Conservation (phyloP, 352 stramenopile species). For the Pythium coloratum region DNA sequence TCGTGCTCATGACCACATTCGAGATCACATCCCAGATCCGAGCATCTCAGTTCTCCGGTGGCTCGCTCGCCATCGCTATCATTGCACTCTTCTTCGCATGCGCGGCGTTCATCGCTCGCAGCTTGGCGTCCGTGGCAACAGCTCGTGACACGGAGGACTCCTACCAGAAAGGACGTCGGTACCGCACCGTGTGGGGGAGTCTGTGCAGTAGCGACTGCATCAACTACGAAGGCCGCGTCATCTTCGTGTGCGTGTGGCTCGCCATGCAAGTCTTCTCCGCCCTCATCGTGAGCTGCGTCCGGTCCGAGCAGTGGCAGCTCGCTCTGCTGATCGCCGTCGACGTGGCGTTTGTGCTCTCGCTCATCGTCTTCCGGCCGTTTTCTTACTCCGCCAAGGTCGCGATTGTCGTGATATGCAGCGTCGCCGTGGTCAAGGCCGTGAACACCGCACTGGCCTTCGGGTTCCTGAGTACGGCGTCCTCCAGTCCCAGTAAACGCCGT, state of each 20-base stretch:
- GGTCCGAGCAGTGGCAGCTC: conserved; percentile 19
- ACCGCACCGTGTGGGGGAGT: conserved; percentile 25
- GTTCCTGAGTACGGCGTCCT: conserved; percentile 10
- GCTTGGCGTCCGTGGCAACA: background rate
- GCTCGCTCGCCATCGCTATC: conserved; percentile 8
- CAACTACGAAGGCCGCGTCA: conserved; percentile 24
- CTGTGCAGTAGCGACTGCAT: conserved; percentile 22
- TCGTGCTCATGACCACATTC: conserved; percentile 22
- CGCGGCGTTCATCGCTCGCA: conserved; percentile 5
- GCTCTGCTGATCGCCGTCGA: conserved; percentile 21
- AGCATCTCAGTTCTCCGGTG: background rate
- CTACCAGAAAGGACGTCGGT: conserved; percentile 5
- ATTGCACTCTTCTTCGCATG: conserved; percentile 10
- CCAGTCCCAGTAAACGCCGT: background rate
- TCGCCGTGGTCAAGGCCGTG: conserved; percentile 14
- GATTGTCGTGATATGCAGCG: background rate
- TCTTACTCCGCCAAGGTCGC: background rate
- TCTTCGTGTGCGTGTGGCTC: conserved; percentile 19
- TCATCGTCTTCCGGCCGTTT: conserved; percentile 25
- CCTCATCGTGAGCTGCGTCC: conserved; percentile 17
- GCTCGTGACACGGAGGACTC: background rate
- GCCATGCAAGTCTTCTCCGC: conserved; percentile 22
- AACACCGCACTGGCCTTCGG: conserved; percentile 26
- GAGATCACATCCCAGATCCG: conserved; percentile 26
- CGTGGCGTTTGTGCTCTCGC: conserved; percentile 16